A percentile compares a stretch with the other conserved stretches of the same genome.
phyloP scores from a whole-genome alignment of 2,329 filamentous ascomycete genomes.

The Xylaria sp. region DNA sequence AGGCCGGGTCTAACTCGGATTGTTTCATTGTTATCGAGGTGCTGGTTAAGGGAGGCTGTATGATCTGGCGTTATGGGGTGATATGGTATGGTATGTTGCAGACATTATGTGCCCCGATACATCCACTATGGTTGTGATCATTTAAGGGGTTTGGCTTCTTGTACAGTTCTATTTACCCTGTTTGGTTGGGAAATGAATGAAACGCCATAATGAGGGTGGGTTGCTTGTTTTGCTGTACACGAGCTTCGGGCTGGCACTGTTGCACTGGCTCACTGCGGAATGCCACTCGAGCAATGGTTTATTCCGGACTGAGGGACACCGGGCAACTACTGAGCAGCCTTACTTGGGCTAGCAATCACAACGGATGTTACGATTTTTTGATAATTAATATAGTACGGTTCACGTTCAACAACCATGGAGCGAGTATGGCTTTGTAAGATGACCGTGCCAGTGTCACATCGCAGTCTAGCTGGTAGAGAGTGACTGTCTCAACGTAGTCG shows the following conservation, averaged over 20 bases:
- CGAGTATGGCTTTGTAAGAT: too few species aligned
- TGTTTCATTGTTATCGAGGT: background rate
- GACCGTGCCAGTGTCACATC: too few species aligned
- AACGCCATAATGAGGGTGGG: background rate
- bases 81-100: constrained; percentile 3
- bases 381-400: background rate
- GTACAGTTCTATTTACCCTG: constrained; percentile 5
- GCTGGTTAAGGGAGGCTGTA: background rate
- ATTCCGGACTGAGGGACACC: background rate
- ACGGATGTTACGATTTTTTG: background rate
- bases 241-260: background rate
- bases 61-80: constrained; percentile 6
- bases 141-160: constrained; percentile 3
- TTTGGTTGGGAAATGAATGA: background rate
- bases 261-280: background rate
- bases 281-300: background rate
- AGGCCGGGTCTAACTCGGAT: background rate
- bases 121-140: constrained; percentile 4
- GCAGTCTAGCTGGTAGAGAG: too few species aligned
- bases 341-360: background rate
- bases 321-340: background rate
- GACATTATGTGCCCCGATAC: constrained; percentile 10
- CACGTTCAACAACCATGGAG: background rate
- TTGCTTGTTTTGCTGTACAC: background rate
- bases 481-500: background rate